Evolutionary conservation across 352 stramenopile species (phyloP).

Genomic region (Pythium angustatum): DNA sequence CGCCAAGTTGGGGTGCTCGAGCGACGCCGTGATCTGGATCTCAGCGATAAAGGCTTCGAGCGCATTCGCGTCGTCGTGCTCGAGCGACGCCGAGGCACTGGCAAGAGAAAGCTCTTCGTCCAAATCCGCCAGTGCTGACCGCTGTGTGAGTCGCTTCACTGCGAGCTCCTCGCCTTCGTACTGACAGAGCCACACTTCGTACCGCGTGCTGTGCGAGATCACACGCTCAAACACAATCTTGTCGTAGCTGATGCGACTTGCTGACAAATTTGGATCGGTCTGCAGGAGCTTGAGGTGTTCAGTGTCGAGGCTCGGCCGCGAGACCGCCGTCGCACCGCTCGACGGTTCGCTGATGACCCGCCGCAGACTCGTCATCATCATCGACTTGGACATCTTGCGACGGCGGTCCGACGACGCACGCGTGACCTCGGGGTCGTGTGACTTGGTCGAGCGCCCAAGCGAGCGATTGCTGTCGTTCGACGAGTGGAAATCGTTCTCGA

Average conservation of each 20-base stretch:
- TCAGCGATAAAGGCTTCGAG: slow-evolving; percentile 39
- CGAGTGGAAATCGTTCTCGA: slow-evolving; percentile 27
- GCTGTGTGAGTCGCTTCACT: slow-evolving; percentile 42
- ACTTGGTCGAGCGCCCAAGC: slow-evolving; percentile 14
- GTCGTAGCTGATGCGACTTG: slow-evolving; percentile 31
- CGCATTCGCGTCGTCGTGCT: slow-evolving; percentile 18
- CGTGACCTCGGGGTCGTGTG: slow-evolving; percentile 12
- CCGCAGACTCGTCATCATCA: slow-evolving; percentile 24
- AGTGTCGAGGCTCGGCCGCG: slow-evolving; percentile 24
- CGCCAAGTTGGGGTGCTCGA: slow-evolving; percentile 55
- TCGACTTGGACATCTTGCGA: slow-evolving; percentile 22
- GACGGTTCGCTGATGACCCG: slow-evolving; percentile 28
- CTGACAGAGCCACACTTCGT: slow-evolving; percentile 53
- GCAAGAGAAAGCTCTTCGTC: slow-evolving; percentile 19
- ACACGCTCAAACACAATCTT: slow-evolving; percentile 35
- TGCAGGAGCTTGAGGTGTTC: slow-evolving; percentile 33
- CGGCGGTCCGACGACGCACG: slow-evolving; percentile 18
- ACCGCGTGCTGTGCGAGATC: slow-evolving; percentile 24
- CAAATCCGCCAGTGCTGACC: slow-evolving; percentile 30
- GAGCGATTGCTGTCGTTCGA: slow-evolving; percentile 23
- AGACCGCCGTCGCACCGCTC: slow-evolving; percentile 6
- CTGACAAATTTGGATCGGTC: slow-evolving; percentile 31
- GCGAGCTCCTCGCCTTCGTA: slow-evolving; percentile 45
- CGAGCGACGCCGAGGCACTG: slow-evolving; percentile 7
- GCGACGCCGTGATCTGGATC: slow-evolving; percentile 38